phyloP scores from a whole-genome alignment of 2,329 filamentous ascomycete genomes.

The Verruconis gallopava region DNA sequence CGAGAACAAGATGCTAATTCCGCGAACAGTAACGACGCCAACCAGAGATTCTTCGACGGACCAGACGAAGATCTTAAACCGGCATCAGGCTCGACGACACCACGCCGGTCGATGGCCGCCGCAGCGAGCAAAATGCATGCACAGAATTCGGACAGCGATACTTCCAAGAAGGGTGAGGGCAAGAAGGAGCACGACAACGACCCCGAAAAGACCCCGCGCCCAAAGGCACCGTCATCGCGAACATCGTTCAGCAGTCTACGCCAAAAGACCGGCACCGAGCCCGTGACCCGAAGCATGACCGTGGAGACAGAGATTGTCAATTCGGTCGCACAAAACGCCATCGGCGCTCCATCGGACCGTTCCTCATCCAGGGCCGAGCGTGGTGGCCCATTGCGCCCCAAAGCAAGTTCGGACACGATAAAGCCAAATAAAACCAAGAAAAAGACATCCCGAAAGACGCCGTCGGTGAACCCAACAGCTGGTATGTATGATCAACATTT shows the following conservation, averaged over 20 bases:
- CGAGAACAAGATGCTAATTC: too few relatives aligned
- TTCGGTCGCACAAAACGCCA: slow-evolving; percentile 72
- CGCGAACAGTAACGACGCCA: neutral
- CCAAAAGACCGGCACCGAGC: slow-evolving; percentile 59
- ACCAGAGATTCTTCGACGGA: neutral
- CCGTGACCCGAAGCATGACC: slow-evolving; percentile 81
- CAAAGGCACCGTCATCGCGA: slow-evolving; percentile 26
- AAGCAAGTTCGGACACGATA: slow-evolving; percentile 91
- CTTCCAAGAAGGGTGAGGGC: slow-evolving; percentile 39
- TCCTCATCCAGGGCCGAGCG: slow-evolving; percentile 43
- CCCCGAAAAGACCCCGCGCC: slow-evolving; percentile 12
- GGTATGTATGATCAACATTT: slow-evolving; percentile 46
- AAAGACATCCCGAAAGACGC: slow-evolving; percentile 61
- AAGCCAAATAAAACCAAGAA: slow-evolving; percentile 89
- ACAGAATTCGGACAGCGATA: slow-evolving; percentile 55
- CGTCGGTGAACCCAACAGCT: slow-evolving; percentile 56
- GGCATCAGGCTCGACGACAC: neutral
- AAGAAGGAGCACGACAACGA: slow-evolving; percentile 6
- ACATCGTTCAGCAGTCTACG: slow-evolving; percentile 56
- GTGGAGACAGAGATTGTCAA: slow-evolving; percentile 94
- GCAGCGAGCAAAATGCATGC: neutral
- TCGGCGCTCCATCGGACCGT: slow-evolving; percentile 50
- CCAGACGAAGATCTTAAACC: neutral
- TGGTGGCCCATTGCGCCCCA: slow-evolving; percentile 65
- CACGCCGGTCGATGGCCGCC: neutral